Base-by-base conservation (phyloP, 257 asterid genomes). In the Rubia yunnanensis region DNA sequence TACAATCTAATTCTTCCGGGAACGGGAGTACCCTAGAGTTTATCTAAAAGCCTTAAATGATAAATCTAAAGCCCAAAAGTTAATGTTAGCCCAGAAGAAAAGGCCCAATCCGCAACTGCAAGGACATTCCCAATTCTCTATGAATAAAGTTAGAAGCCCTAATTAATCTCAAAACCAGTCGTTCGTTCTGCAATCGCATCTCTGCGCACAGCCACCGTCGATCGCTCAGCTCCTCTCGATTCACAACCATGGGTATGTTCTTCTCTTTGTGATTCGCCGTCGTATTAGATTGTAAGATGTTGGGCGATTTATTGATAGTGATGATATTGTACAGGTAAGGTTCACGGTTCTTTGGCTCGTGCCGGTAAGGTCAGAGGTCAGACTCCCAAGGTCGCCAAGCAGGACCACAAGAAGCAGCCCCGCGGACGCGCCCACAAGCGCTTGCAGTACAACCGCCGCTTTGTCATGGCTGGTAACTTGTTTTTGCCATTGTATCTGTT, bases 351-450 rank as follows among this genome's bases (percentile, higher is more conserved):
- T 7, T 79, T 91, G 75, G 97, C 97, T 56, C 96, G 97, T 71
- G 97, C 97, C 49, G 96, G 96, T n/a, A 90, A 87, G 86, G 97
- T 90, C 50, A 87, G 97, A 68, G 97, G 97, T 0, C 96, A 90
- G 73, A 91, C 97, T 2, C 97, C 97, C 0, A 91, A 91, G 78
- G 97, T 88, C 18, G 94, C 94, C 11, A 88, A 88, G 83, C 91
- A 86, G 69, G 98, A 86, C 63, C 85, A 91, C 85, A 91, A 91
- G 88, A 91, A 88, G 96, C 72, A 91, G 87, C 96, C 98, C 59
- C 88, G 98, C 3, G 96, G 98, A 73, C 95, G 96, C 41, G 96
- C 98, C 4, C 87, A 88, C 87, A 91, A 91, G 87, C 83, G 96
- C 5, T 82, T 88, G 85, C 97, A 91, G 62, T 88, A 91, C 85